Evolutionary conservation across 2,329 filamentous ascomycete species (phyloP).

Genomic region (Trichoderma atrobrunneum): DNA sequence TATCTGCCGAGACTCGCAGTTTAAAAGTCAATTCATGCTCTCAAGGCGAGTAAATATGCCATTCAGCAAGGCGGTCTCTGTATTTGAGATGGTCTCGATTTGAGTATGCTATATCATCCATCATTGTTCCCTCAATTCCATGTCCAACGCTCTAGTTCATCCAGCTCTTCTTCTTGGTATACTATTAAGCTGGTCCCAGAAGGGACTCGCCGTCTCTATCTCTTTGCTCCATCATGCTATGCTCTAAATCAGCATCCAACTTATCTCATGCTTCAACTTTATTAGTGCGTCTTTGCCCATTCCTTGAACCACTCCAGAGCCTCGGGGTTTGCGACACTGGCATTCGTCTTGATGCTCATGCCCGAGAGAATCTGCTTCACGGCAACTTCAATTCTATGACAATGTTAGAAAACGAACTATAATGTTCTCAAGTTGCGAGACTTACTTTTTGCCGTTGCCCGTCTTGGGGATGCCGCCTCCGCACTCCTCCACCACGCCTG

Average conservation of each 20-base stretch:
- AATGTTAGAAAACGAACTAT: not conserved
- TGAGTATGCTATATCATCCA: not conserved
- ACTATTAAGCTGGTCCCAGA: not conserved
- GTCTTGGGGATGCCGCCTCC: conserved; percentile 82
- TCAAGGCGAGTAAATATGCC: not conserved
- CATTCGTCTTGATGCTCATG: conserved; percentile 80
- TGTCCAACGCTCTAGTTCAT: not conserved
- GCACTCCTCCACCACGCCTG: conserved; percentile 76
- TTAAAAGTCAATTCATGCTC: not conserved
- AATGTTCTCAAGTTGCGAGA: conserved; percentile 22
- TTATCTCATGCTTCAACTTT: not conserved
- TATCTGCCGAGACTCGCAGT: not conserved
- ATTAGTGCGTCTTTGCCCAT: conserved; percentile 62
- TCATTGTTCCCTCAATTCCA: not conserved
- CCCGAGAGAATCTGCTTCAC: conserved; percentile 96
- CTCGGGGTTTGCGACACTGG: conserved; percentile 88
- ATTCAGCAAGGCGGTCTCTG: not conserved
- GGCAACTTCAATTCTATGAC: conserved; percentile 75
- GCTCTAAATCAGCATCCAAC: not conserved
- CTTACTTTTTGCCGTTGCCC: conserved; percentile 91
- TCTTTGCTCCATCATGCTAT: not conserved
- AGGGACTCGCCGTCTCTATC: not conserved
- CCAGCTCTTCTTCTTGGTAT: not conserved
- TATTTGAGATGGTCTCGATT: not conserved
- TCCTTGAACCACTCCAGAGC: conserved; percentile 83